These are phyloP conservation scores for Haematococcus sp. DNA, from an alignment of 139 green algal genomes.

Conservation along the genomic window DNA sequence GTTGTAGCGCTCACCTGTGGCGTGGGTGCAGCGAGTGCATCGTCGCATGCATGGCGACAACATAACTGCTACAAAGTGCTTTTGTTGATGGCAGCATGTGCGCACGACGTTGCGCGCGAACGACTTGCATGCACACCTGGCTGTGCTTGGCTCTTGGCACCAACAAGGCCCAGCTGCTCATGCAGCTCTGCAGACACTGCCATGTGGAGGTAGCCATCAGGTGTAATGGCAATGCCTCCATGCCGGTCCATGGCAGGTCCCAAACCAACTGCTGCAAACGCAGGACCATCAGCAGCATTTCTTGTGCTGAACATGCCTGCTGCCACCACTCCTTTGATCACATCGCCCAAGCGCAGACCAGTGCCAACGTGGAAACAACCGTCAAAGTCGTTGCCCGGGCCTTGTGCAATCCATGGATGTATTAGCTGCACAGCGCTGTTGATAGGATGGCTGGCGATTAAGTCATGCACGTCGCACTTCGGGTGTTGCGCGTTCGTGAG, in stretches of 20 bases:
- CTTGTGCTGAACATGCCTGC: not conserved
- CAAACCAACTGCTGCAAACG: not conserved
- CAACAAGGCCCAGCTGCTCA: not conserved
- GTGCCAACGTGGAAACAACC: not conserved
- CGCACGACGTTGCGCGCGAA: too few species aligned
- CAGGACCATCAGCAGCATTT: not conserved
- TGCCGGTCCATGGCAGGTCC: slow-evolving; percentile 4
- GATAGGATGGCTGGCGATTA: slow-evolving; percentile 2
- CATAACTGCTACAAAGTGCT: too few species aligned
- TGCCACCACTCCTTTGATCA: not conserved
- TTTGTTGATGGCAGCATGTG: too few species aligned
- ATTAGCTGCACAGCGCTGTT: slow-evolving; percentile 1
- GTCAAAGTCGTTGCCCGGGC: not conserved
- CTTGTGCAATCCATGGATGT: not conserved
- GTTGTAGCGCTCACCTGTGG: slow-evolving; percentile 1
- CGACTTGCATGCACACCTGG: not conserved
- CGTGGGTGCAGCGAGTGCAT: too few species aligned
- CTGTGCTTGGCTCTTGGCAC: not conserved
- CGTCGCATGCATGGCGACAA: too few species aligned
- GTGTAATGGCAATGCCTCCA: slow-evolving; percentile 4
- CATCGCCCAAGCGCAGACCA: not conserved
- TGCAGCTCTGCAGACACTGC: not conserved
- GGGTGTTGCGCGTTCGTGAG: not conserved
- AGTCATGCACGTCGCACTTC: not conserved
- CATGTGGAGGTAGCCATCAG: slow-evolving; percentile 1